phyloP scores from a whole-genome alignment of 2,329 filamentous ascomycete species.

The Neopestalotiopsis sp. region DNA sequence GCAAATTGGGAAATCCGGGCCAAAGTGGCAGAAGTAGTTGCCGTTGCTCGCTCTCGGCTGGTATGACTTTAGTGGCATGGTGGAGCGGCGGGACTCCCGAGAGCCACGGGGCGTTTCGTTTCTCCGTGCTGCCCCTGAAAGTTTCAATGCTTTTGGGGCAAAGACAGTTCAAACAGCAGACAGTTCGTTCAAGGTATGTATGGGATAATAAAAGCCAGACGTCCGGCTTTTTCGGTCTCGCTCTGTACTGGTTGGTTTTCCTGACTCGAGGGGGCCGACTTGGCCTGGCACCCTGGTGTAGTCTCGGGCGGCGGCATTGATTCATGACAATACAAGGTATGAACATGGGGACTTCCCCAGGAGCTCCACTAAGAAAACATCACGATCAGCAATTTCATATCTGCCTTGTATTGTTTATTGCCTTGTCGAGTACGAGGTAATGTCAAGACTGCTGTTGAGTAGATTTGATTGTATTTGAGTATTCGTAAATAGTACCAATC shows the following conservation, averaged over 20 bases:
- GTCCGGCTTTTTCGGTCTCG: not conserved
- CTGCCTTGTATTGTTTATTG: not conserved
- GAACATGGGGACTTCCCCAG: not conserved
- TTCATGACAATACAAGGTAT: not conserved
- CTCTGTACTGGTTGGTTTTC: not conserved
- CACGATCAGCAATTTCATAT: not conserved
- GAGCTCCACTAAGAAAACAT: not conserved
- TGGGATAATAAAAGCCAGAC: not conserved
- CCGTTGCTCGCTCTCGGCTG: not conserved
- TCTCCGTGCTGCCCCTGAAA: not conserved
- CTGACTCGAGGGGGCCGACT: not conserved
- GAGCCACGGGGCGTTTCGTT: not conserved
- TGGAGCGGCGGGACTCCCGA: not conserved
- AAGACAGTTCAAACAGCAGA: not conserved
- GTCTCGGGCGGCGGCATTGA: not conserved
- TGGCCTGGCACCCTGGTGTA: not conserved
- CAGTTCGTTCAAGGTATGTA: not conserved
- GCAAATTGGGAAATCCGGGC: not conserved
- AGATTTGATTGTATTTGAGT: too few species aligned
- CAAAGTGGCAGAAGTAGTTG: not conserved
- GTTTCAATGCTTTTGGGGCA: not conserved
- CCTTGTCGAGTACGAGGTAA: not conserved
- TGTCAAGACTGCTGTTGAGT: not conserved
- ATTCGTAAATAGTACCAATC: too few species aligned
- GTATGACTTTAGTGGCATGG: not conserved